Evolutionary conservation across 2,329 filamentous ascomycete genomes (phyloP), one percentile per base, ranked within the genome.

Genomic region (Keithomyces neogunnii): DNA sequence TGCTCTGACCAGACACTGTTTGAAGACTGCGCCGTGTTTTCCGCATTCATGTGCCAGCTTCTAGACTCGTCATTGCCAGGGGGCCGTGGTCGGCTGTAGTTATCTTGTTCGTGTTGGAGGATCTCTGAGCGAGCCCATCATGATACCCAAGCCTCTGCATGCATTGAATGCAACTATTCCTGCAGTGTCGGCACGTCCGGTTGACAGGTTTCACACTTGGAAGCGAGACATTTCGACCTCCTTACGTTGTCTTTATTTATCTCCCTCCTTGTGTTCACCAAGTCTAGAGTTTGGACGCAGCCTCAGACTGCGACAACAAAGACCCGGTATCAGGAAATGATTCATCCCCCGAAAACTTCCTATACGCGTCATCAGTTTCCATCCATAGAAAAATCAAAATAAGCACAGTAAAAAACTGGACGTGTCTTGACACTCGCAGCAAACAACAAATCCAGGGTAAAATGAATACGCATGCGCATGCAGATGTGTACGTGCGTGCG

Each of bases 271-370:
- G 40, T 3, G 39, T 10, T 29, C 28, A 10, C 30, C 40, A 30
- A 30, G 10, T 57, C 55, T 60, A 69, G 19, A 70, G 57, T 50
- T 69, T 70, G 30, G 64, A 48, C n/a, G 61, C 62, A 32, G 50
- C 49, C 39, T 59, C 56, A 40, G 48, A 55, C 46, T 63, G 65
- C 31, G 64, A 64, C 60, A 19, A 19, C 19, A 69, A 60, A 38
- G 65, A 65, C 11, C 63, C 74, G 57, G 65, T 66, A 7, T 63
- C 68, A 31, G 66, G 66, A 53, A 82, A 82, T 26, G 73, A 72
- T 62, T 83, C 80, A 59, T 83, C 79, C 43, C 78, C 78, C 1
- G 74, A 73, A 57, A 83, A 82, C 38, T 54, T 66, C 68, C 68
- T 70, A 50, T 51, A 50, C 38, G 19, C 47, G 39, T 45, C 42